phyloP scores from a whole-genome alignment of 257 asterid genomes.

The Datura wrightii region DNA sequence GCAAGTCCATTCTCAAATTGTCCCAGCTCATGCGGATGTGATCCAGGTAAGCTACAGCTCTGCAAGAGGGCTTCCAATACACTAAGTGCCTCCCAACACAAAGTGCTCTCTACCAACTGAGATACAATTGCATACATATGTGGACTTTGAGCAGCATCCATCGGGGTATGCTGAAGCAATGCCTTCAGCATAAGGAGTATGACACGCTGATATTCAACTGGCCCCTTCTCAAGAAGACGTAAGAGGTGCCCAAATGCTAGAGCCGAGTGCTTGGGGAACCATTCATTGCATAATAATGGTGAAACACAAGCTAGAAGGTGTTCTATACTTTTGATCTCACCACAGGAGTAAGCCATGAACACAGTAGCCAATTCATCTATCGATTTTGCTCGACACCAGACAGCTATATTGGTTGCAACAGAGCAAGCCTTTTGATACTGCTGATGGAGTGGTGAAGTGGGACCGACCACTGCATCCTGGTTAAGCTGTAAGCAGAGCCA shows the following conservation, averaged over 20 bases:
- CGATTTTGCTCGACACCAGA: conserved; percentile 91
- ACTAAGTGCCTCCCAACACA: conserved; percentile 98
- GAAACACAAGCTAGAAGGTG: conserved; percentile 93
- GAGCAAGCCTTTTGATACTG: conserved; percentile 79
- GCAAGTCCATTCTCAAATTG: conserved; percentile 73
- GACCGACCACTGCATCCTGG: conserved; percentile 68
- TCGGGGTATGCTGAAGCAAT: conserved; percentile 94
- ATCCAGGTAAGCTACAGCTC: conserved; percentile 95
- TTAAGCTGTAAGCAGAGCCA: conserved; percentile 98
- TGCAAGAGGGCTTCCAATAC: conserved; percentile 97
- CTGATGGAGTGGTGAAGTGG: conserved; percentile 66
- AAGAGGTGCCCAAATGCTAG: conserved; percentile 93
- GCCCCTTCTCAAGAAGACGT: conserved; percentile 89
- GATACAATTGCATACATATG: conserved; percentile 98
- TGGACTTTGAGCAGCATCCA: conserved; percentile 95
- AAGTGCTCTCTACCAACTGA: conserved; percentile 93
- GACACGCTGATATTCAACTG: conserved; percentile 90
- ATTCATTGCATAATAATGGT: conserved; percentile 81
- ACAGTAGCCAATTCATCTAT: conserved; percentile 84
- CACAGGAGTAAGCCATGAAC: conserved; percentile 77
- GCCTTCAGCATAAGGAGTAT: conserved; percentile 95
- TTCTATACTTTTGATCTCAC: conserved; percentile 80
- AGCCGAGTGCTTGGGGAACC: conserved; percentile 97
- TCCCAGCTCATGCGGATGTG: conserved; percentile 71
- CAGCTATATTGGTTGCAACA: conserved; percentile 82